A percentile compares a stretch with the other conserved stretches of the same genome.
Conservation (phyloP, 2,329 filamentous ascomycete species). For the Periconia macrospinosa region DNA sequence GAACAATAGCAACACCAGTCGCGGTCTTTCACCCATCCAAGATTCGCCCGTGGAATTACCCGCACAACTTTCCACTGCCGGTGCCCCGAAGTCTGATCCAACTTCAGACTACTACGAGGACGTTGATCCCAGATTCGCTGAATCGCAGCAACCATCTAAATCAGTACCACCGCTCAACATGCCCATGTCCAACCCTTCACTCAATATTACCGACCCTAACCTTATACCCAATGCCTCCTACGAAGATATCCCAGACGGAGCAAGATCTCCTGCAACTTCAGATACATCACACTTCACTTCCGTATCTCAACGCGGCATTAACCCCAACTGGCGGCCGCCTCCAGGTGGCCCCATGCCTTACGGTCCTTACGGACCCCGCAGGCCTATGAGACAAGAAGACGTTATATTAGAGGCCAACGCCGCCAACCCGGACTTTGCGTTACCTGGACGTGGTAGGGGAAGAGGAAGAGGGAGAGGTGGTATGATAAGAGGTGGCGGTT, state of each 20-base stretch:
- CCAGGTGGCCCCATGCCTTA: slow-evolving; percentile 43
- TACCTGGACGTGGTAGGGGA: slow-evolving; percentile 56
- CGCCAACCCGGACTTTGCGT: slow-evolving; percentile 82
- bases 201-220: slow-evolving; percentile 32
- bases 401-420: slow-evolving; percentile 64
- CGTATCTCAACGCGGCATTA: slow-evolving; percentile 83
- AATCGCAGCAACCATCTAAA: slow-evolving; percentile 40
- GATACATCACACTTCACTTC: slow-evolving; percentile 87
- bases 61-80: slow-evolving; percentile 31
- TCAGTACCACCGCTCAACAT: slow-evolving; percentile 33
- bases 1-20: slow-evolving; percentile 29
- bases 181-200: slow-evolving; percentile 24
- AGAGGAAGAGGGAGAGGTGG: slow-evolving; percentile 38
- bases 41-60: slow-evolving; percentile 41
- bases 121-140: slow-evolving; percentile 82
- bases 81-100: slow-evolving; percentile 28
- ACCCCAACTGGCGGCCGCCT: slow-evolving; percentile 77
- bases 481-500: slow-evolving; percentile 16
- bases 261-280: slow-evolving; percentile 71
- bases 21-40: slow-evolving; percentile 44
- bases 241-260: slow-evolving; percentile 65
- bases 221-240: slow-evolving; percentile 54
- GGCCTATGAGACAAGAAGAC: slow-evolving; percentile 62
- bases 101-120: slow-evolving; percentile 82
- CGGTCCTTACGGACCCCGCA: slow-evolving; percentile 41